Evolutionary conservation across 768 basidiomycete species (phyloP).

Genomic region (Phanerodontia chrysosporium): DNA sequence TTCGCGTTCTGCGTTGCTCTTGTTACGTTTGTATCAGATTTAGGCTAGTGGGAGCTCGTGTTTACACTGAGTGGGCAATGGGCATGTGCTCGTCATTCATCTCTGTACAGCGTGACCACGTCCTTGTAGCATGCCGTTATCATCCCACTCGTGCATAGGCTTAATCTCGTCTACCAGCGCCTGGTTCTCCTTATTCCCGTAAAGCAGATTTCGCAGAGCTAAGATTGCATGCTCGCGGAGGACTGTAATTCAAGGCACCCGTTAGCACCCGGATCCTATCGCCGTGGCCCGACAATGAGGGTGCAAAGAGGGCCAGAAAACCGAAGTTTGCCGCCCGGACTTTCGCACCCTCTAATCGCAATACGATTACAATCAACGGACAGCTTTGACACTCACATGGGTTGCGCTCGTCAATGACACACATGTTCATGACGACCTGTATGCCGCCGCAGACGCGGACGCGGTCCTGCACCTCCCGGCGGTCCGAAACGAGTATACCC

Average conservation of each 20-base stretch:
- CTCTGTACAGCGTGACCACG: conserved; percentile 13
- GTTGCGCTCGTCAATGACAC: conserved; percentile 86
- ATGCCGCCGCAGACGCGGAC: conserved; percentile 70
- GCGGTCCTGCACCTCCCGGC: conserved; percentile 68
- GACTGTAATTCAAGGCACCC: conserved; percentile 48
- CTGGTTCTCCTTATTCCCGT: conserved; percentile 78
- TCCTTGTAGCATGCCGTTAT: conserved; percentile 47
- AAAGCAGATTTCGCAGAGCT: conserved; percentile 72
- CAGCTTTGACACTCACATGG: conserved; percentile 63
- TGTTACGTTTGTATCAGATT: background rate
- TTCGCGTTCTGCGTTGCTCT: background rate
- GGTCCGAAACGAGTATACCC: conserved; percentile 69
- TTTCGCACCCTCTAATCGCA: background rate
- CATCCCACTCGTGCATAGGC: conserved; percentile 55
- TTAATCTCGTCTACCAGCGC: conserved; percentile 69
- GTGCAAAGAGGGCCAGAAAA: background rate
- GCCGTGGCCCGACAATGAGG: background rate
- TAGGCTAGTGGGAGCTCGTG: background rate
- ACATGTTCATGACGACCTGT: conserved; percentile 80
- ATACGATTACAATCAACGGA: background rate
- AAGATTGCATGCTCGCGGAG: conserved; percentile 91
- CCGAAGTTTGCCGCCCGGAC: background rate
- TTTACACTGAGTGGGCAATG: background rate
- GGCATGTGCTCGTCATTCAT: background rate
- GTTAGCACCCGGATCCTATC: background rate